Base-by-base conservation (phyloP, 352 stramenopile species). In the Pythium rishiriense region DNA sequence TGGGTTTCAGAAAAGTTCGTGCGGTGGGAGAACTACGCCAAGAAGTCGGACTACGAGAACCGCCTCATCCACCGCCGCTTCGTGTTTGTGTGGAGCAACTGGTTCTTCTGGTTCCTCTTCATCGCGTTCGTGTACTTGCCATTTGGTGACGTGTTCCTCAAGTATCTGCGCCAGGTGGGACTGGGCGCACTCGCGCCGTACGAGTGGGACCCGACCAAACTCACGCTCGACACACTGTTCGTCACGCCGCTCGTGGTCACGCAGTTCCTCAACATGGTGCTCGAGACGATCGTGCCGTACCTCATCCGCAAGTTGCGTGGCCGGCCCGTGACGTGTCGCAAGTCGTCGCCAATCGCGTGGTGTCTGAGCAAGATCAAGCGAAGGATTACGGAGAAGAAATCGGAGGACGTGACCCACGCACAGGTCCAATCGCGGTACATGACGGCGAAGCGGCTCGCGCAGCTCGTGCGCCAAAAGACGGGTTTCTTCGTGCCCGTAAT, bases 51-150 rank as follows among this genome's bases (percentile, higher is more conserved):
- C 41, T 86, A 92, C 62, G 87, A 96, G 63, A 91, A 94, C 70
- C 85, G 85, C 1, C 59, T 94, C 29, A 94, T 94, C 35, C 87
- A 94, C 48, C 85, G 88, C 19, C 85, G 83, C 37, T 96, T 96
- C 55, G 83, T 96, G 10, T 96, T 96, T 52, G 86, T 94, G 35
- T 96, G 88, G 88, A 94, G 86, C 68, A 96, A 96, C 71, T 95
- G 88, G 88, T 96, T 96, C 69, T 95, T 94, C 59, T 96, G 88
- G 88, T 96, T 95, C 57, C 65, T 96, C 4, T 94, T 94, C 52
- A 75, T 96, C 21, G 89, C 88, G 25, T 96, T 96, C 58, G 83
- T 96, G n/a, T 96, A 96, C 68, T 41, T 96, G 57, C 88, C 88
- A 25, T 96, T 95, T 64, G 88, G 88, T 9, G 78, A 84, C 35